Conservation (phyloP, 2,329 filamentous ascomycete genomes). For the Aureobasidium zeae region DNA sequence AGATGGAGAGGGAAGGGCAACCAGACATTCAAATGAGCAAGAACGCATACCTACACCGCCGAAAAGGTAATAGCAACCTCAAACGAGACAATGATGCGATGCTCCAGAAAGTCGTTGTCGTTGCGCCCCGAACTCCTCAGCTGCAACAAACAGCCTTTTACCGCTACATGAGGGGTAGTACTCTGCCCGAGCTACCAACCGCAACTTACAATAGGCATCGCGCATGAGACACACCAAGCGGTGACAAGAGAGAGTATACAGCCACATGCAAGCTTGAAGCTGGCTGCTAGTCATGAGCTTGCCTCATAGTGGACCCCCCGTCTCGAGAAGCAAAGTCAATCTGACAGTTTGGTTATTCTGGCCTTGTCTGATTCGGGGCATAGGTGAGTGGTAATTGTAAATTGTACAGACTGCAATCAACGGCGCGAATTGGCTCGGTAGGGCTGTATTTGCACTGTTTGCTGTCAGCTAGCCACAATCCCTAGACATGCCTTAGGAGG, state of each 20-base stretch:
- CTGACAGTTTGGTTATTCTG: too few relatives aligned
- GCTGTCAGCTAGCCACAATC: conserved; percentile 15
- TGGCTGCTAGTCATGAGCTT: too few relatives aligned
- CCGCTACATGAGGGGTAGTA: neutral
- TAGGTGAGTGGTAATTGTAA: conserved; percentile 2
- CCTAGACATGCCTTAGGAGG: too few relatives aligned
- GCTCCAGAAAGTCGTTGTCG: too few relatives aligned
- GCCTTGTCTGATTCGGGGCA: neutral
- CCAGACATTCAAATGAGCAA: too few relatives aligned
- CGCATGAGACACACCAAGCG: neutral
- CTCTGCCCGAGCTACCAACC: neutral
- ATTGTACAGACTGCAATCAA: neutral
- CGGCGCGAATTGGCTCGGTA: neutral
- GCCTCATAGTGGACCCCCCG: too few relatives aligned
- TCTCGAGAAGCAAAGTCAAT: too few relatives aligned
- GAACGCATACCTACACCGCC: too few relatives aligned
- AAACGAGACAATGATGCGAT: conserved; percentile 5
- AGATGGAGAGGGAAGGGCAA: neutral
- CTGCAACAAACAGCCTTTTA: conserved; percentile 6
- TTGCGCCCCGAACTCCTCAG: neutral
- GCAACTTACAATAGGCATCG: conserved; percentile 3
- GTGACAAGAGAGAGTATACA: neutral
- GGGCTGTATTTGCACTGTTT: conserved; percentile 12
- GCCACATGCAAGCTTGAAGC: too few relatives aligned
- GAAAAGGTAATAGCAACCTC: too few relatives aligned